Percentiles rank a stretch among this genome's conserved stretches.
phyloP scores from a whole-genome alignment of 192 early-diverging fungal species.

The Coemansia aciculifera region DNA sequence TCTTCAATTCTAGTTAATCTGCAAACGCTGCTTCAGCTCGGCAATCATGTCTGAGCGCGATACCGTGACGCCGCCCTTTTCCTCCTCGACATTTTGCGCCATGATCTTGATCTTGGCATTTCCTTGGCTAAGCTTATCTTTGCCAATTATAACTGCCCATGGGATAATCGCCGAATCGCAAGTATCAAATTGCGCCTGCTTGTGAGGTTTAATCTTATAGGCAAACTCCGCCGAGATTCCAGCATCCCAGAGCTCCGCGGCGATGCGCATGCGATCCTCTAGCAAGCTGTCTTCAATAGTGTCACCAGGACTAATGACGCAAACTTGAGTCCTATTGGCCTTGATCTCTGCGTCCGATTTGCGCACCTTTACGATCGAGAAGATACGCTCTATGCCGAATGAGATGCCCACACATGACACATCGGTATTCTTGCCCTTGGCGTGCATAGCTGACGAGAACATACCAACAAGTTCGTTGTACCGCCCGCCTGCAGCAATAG shows the following conservation, averaged over 20 bases:
- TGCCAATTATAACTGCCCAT: slow-evolving; percentile 84
- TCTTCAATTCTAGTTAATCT: slow-evolving; percentile 2
- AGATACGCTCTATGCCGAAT: slow-evolving; percentile 96
- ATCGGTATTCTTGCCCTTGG: slow-evolving; percentile 58
- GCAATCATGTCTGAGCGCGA: slow-evolving; percentile 62
- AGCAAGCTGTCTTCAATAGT: slow-evolving; percentile 73
- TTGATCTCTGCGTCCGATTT: slow-evolving; percentile 61
- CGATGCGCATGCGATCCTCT: slow-evolving; percentile 85
- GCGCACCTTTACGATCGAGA: slow-evolving; percentile 77
- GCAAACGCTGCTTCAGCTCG: slow-evolving; percentile 60
- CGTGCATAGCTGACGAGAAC: slow-evolving; percentile 67
- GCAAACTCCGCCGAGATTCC: slow-evolving; percentile 87
- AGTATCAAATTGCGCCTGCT: slow-evolving; percentile 72
- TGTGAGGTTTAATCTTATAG: slow-evolving; percentile 88
- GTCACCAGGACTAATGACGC: slow-evolving; percentile 64
- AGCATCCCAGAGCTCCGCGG: slow-evolving; percentile 86
- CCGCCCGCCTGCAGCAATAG: slow-evolving; percentile 94
- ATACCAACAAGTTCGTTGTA: slow-evolving; percentile 98
- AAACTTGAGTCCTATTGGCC: slow-evolving; percentile 78
- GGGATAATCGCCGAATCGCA: slow-evolving; percentile 89
- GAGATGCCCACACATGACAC: slow-evolving; percentile 96
- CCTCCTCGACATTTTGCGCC: slow-evolving; percentile 32
- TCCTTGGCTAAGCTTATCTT: slow-evolving; percentile 74
- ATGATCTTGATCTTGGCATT: slow-evolving; percentile 87
- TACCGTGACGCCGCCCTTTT: slow-evolving; percentile 56